phyloP scores from a whole-genome alignment of 257 asterid genomes.

The Echium plantagineum region DNA sequence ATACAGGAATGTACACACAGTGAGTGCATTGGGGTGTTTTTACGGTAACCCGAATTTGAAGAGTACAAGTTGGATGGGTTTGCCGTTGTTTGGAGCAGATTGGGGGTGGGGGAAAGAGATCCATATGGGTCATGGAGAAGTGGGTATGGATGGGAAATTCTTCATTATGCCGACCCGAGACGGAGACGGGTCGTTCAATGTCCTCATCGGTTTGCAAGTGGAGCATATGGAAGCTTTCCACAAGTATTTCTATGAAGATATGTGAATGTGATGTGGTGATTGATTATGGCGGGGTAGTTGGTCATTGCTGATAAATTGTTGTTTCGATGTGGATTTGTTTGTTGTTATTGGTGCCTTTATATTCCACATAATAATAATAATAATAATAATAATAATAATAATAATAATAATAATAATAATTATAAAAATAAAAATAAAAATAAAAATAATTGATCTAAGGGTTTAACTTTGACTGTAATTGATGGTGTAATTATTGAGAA shows the following conservation, averaged over 20 bases:
- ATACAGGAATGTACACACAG: slow-evolving; percentile 6
- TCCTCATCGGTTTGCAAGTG: slow-evolving; percentile 17
- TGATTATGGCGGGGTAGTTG: too few relatives aligned
- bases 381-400: too few relatives aligned
- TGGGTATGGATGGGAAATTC: slow-evolving; percentile 13
- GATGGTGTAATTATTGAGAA: too few relatives aligned
- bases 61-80: slow-evolving; percentile 17
- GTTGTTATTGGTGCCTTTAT: too few relatives aligned
- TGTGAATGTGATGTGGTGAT: too few relatives aligned
- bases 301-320: too few relatives aligned
- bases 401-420: too few relatives aligned
- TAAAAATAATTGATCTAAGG: too few relatives aligned
- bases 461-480: too few relatives aligned
- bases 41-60: slow-evolving; percentile 19
- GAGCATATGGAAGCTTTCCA: slow-evolving; percentile 18
- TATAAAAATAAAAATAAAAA: too few relatives aligned
- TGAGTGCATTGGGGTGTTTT: slow-evolving; percentile 9
- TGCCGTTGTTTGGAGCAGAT: slow-evolving; percentile 10
- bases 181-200: slow-evolving; percentile 12
- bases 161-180: slow-evolving; percentile 8
- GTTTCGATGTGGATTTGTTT: too few relatives aligned
- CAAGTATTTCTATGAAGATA: slow-evolving; percentile 15
- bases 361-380: too few relatives aligned
- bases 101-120: slow-evolving; percentile 24
- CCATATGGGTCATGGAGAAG: slow-evolving; percentile 16